These are phyloP conservation scores for Xylaria sp. DNA, from an alignment of 2,329 filamentous ascomycete genomes.

Conservation along the genomic window DNA sequence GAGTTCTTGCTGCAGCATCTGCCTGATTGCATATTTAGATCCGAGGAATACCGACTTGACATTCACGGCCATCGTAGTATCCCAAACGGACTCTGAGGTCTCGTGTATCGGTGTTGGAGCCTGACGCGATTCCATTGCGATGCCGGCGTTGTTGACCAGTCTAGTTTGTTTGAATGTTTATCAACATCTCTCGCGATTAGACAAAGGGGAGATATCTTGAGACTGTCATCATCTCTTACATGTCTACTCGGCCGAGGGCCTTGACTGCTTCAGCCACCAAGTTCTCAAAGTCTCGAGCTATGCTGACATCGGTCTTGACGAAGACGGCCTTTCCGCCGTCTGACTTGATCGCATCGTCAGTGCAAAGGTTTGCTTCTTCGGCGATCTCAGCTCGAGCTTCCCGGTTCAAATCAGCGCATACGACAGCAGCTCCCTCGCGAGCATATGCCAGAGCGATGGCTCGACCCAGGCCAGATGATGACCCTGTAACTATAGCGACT, in stretches of 20 bases:
- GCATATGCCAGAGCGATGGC: conserved; percentile 51
- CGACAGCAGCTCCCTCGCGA: conserved; percentile 48
- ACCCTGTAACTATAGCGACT: conserved; percentile 51
- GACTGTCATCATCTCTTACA: conserved; percentile 41
- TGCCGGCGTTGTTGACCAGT: conserved; percentile 57
- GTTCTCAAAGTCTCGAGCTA: conserved; percentile 43
- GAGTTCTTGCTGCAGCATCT: conserved; percentile 56
- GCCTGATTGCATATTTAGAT: conserved; percentile 52
- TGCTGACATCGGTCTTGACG: conserved; percentile 50
- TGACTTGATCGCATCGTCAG: conserved; percentile 47
- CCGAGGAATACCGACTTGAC: conserved; percentile 46
- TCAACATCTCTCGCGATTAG: background rate
- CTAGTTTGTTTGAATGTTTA: conserved; percentile 38
- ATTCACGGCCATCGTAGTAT: conserved; percentile 49
- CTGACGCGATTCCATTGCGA: conserved; percentile 46
- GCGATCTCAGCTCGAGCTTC: conserved; percentile 33
- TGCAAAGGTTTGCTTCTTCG: conserved; percentile 39
- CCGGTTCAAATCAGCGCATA: conserved; percentile 49
- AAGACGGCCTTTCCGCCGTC: conserved; percentile 48
- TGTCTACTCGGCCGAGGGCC: conserved; percentile 49
- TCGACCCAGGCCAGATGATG: conserved; percentile 53
- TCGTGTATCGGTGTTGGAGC: conserved; percentile 51
- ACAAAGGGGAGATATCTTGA: background rate
- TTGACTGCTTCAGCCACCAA: conserved; percentile 45
- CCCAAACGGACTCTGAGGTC: conserved; percentile 51